phyloP scores from a whole-genome alignment of 768 basidiomycete genomes.

The Lactarius hatsudake region DNA sequence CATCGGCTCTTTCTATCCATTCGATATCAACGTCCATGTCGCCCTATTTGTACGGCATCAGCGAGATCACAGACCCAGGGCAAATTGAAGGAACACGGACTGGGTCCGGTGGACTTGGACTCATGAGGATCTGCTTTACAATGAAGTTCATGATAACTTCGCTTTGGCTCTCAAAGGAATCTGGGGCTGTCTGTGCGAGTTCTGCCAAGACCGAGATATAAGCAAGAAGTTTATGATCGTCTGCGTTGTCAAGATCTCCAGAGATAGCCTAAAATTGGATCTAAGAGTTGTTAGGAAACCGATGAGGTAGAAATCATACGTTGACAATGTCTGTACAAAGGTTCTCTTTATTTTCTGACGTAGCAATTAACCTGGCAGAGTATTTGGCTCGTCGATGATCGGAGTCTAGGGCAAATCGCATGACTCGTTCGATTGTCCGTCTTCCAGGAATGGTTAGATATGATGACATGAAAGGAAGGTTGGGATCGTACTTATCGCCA shows the following conservation, averaged over 20 bases:
- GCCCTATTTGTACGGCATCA: slow-evolving; percentile 40
- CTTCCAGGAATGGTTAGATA: slow-evolving; percentile 37
- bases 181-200: slow-evolving; percentile 62
- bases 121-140: slow-evolving; percentile 67
- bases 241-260: slow-evolving; percentile 44
- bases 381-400: slow-evolving; percentile 78
- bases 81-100: slow-evolving; percentile 38
- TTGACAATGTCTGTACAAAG: slow-evolving; percentile 57
- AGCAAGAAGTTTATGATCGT: slow-evolving; percentile 55
- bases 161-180: slow-evolving; percentile 76
- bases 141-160: slow-evolving; percentile 71
- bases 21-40: slow-evolving; percentile 62
- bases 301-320: slow-evolving; percentile 41
- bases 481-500: slow-evolving; percentile 55
- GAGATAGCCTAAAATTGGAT: slow-evolving; percentile 51
- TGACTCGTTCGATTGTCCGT: slow-evolving; percentile 62
- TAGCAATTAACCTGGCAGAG: slow-evolving; percentile 65
- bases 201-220: slow-evolving; percentile 73
- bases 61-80: neutral
- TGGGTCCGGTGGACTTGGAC: slow-evolving; percentile 43
- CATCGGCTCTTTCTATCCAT: slow-evolving; percentile 70
- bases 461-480: neutral
- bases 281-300: neutral
- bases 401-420: slow-evolving; percentile 55
- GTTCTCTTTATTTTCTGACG: slow-evolving; percentile 47